Percentiles rank a stretch among this genome's conserved stretches.
Conservation (phyloP, 148 eudicot species). For the Chenopodium formosanum region DNA sequence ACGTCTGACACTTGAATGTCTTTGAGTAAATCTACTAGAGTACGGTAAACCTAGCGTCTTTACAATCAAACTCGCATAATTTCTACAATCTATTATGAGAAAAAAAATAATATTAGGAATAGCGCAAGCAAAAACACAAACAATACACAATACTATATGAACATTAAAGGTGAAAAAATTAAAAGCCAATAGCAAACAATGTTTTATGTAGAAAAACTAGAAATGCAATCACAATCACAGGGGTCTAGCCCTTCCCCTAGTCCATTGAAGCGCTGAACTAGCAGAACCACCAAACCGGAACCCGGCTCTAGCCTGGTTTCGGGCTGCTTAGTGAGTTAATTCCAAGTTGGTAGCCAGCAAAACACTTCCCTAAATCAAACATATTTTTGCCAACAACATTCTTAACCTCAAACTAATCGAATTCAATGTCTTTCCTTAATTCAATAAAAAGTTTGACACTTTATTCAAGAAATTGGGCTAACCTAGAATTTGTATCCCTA, state of each 20-base stretch:
- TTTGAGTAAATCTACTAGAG: constrained; percentile 30
- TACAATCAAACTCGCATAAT: constrained; percentile 32
- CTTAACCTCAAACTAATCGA: too few species aligned
- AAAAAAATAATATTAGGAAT: neutral
- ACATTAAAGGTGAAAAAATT: too few species aligned
- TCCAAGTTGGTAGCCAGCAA: neutral
- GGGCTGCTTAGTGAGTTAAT: neutral
- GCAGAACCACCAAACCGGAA: neutral
- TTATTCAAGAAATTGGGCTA: neutral
- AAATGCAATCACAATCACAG: too few species aligned
- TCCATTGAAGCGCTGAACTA: neutral
- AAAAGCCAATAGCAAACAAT: too few species aligned
- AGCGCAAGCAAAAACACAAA: too few species aligned
- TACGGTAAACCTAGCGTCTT: constrained; percentile 26
- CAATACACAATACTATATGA: too few species aligned
- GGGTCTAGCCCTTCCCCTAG: neutral
- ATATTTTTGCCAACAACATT: neutral
- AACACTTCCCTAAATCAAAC: neutral
- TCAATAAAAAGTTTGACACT: neutral
- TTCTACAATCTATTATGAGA: constrained; percentile 35
- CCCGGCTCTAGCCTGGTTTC: neutral
- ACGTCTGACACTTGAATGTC: constrained; percentile 19
- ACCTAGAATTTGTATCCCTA: neutral
- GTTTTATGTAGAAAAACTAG: too few species aligned
- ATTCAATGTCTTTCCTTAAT: neutral